Evolutionary conservation across 352 stramenopile genomes (phyloP), one percentile per base, ranked within the genome.

Genomic region (Globisporangium cystogenes): DNA sequence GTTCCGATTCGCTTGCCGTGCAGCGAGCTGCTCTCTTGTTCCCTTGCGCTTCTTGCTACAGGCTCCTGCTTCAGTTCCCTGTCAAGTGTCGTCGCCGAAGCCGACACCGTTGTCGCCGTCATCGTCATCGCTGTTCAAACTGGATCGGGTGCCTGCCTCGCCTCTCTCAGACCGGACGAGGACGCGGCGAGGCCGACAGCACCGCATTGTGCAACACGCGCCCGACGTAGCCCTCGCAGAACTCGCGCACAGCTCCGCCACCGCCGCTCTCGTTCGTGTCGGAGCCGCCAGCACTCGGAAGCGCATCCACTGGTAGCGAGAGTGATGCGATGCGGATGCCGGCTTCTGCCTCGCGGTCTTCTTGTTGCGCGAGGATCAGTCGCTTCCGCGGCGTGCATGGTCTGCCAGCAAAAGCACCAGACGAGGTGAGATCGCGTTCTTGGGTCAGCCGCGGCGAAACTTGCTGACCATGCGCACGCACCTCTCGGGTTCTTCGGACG

Each of bases 321-420:
- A 43, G 31, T 23, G 37, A 27, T 15, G 31, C 18, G 27, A 52
- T 49, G 37, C 60, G 45, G 23, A 66, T 39, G 2, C 35, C 57
- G 20, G 58, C 76, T 48, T 87, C 74, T 16, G 58, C 76, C 48
- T 87, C 74, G 43, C 70, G 69, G 49, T 87, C 74, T 51, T 76
- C 66, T 54, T 73, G 61, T 42, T 74, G 65, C 21, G 76, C 78
- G 21, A 73, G 59, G 53, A 83, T 70, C 20, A 90, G 62, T 7
- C 72, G 78, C 68, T 87, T 87, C 24, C 72, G 67, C 14, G 76
- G 76, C 15, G 72, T 90, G 60, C 76, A 89, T 1, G 76, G 74
- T 46, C 76, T 89, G 48, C 23, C n/a, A 40, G 15, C n/a, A 49
- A 26, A 16, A 8, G n/a, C 6, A 41, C 40, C n/a, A 43, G 41